A percentile compares a stretch with the other conserved stretches of the same genome.
These are phyloP conservation scores for Wickerhamomyces canadensis DNA, from an alignment of 805 yeast genomes.

Conservation along the genomic window DNA sequence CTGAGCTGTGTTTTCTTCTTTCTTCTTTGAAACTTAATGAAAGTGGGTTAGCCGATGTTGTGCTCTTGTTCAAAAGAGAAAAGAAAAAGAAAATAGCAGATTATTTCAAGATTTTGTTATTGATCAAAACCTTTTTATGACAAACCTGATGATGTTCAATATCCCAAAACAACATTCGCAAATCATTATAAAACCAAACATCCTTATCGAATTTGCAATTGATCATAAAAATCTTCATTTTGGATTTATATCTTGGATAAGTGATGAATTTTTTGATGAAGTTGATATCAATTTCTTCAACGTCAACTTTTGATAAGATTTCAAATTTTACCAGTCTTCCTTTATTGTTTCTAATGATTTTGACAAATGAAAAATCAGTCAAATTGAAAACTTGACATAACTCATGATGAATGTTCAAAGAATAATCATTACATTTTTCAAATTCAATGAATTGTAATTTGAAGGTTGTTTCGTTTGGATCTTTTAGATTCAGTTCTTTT, in stretches of 20 bases:
- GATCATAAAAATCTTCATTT: constrained; percentile 35
- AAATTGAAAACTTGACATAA: constrained; percentile 15
- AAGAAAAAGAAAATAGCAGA: no score
- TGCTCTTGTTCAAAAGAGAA: no score
- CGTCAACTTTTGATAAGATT: constrained; percentile 17
- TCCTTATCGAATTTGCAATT: constrained; percentile 20
- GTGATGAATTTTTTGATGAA: constrained; percentile 34
- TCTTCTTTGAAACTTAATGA: no score
- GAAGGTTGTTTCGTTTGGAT: constrained; percentile 5
- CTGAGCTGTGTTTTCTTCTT: no score
- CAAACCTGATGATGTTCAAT: constrained; percentile 13
- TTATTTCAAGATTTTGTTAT: constrained; percentile 14
- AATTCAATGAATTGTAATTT: constrained; percentile 16
- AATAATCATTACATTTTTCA: constrained; percentile 17
- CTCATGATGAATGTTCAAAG: constrained; percentile 12
- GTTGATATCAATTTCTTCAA: constrained; percentile 12
- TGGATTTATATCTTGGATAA: constrained; percentile 38
- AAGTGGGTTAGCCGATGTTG: no score
- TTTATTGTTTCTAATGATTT: constrained; percentile 32
- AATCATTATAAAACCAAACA: constrained; percentile 25
- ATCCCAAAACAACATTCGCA: constrained; percentile 27
- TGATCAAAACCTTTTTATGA: constrained; percentile 20
- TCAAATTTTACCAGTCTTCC: constrained; percentile 36
- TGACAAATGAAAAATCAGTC: constrained; percentile 28
- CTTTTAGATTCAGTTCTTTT: constrained; percentile 15